Percentiles rank a stretch among this genome's conserved stretches.
Conservation (phyloP, 805 yeast species). For the Myxozyma mucilagina region DNA sequence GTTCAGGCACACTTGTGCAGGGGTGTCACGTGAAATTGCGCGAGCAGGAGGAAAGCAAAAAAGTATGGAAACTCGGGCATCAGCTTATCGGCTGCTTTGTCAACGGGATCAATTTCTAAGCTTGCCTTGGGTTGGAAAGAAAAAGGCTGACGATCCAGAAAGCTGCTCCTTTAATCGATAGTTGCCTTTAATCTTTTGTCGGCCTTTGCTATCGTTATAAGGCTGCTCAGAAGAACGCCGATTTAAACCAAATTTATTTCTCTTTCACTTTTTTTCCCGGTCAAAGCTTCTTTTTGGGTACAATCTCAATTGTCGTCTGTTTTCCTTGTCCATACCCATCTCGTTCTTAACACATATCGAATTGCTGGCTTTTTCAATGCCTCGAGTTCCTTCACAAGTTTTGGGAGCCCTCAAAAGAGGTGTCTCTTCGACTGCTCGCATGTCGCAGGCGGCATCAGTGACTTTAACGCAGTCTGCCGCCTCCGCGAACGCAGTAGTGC, state of each 20-base stretch:
- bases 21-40: not conserved
- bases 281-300: not conserved
- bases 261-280: not conserved
- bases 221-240: not conserved
- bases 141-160: not conserved
- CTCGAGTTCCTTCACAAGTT: not conserved
- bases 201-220: not conserved
- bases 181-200: not conserved
- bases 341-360: not conserved
- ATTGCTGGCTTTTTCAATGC: not conserved
- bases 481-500: not conserved
- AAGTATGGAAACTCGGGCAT: not conserved
- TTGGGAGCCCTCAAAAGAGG: conserved; percentile 6
- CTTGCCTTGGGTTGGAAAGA: no score
- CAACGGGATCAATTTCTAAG: not conserved
- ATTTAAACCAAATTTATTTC: not conserved
- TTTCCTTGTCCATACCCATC: not conserved
- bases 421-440: conserved; percentile 13
- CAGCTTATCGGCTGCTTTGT: conserved; percentile 10
- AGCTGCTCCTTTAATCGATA: not conserved
- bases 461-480: not conserved
- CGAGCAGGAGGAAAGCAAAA: not conserved
- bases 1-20: not conserved
- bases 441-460: conserved; percentile 11
- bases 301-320: not conserved